Evolutionary conservation across 1,284 basidiomycete genomes (phyloP), one percentile per base, ranked within the genome.

Genomic region (Fistulinella cinereoalba): DNA sequence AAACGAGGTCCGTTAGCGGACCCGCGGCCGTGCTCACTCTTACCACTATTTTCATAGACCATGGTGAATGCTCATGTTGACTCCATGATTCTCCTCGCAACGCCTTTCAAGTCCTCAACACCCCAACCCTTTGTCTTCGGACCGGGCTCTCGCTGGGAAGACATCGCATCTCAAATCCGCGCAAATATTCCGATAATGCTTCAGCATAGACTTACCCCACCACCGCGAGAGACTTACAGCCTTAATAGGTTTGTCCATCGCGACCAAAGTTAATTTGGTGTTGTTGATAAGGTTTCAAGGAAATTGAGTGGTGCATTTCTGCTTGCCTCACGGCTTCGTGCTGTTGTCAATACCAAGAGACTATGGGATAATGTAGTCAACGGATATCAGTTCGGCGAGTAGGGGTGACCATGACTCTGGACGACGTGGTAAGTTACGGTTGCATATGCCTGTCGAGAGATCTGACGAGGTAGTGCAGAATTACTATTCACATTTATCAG

Each of bases 261-360:
- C 19, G 3, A 6, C 13, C 1, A 47, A 8, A 13, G 4, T 24
- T 21, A 21, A 28, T 15, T 32, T 11, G 19, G 37, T 27, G 24
- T 22, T 40, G 33, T 47, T 49, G 15, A 47, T n/a, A 19, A 24
- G 8, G 3, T 32, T 21, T 23, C 13, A 29, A 55, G 95, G 61
- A 99, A 98, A 77, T 65, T 98, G 53, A 94, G 92, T 55, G 95
- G 96, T 0, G 87, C 92, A 3, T 97, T 99, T 71, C 71, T 99
- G 53, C 77, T 98, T 13, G 96, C 96, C 39, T 85, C 92, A 13
- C 75, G 90, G 45, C 72, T 98, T 29, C 79, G 79, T 36, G 91
- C 92, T 13, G 75, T 73, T 2, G 83, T 98, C 16, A 79, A 91
- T 60, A 90, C 57, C 4, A 76, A 74, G 58, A 68, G 64, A 18